Evolutionary conservation across 331 rosid species (phyloP).

Genomic region (Erythrophleum ivorense): DNA sequence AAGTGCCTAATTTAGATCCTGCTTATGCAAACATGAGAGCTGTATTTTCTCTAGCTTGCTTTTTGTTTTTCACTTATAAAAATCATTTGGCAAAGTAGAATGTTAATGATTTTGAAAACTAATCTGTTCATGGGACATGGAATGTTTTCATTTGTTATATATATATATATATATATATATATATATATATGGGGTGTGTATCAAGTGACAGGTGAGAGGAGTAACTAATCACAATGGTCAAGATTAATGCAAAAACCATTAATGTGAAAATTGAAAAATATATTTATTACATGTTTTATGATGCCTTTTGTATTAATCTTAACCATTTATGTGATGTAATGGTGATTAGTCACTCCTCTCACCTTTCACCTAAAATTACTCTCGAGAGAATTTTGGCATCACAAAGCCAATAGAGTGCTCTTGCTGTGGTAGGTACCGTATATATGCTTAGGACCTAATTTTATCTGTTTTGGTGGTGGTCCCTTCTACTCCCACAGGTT

Average conservation of each 20-base stretch:
- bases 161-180: background rate
- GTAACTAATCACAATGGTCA: background rate
- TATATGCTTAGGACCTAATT: constrained; percentile 16
- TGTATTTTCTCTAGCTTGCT: constrained; percentile 57
- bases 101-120: constrained; percentile 14
- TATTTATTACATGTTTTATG: background rate
- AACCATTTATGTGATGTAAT: background rate
- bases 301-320: background rate
- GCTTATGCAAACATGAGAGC: constrained; percentile 86
- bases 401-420: background rate
- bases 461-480: constrained; percentile 33
- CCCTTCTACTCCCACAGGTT: constrained; percentile 61
- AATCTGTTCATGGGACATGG: constrained; percentile 19
- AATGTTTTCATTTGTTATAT: constrained; percentile 25
- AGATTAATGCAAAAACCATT: background rate
- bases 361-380: background rate
- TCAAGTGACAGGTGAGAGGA: background rate
- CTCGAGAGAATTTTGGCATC: constrained; percentile 26
- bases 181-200: background rate
- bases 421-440: background rate
- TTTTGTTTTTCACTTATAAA: constrained; percentile 31
- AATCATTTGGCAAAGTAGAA: constrained; percentile 6
- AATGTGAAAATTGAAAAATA: background rate
- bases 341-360: background rate
- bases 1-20: constrained; percentile 79